phyloP scores from a whole-genome alignment of 441 rosid species.

The Populus trichocarpa region DNA sequence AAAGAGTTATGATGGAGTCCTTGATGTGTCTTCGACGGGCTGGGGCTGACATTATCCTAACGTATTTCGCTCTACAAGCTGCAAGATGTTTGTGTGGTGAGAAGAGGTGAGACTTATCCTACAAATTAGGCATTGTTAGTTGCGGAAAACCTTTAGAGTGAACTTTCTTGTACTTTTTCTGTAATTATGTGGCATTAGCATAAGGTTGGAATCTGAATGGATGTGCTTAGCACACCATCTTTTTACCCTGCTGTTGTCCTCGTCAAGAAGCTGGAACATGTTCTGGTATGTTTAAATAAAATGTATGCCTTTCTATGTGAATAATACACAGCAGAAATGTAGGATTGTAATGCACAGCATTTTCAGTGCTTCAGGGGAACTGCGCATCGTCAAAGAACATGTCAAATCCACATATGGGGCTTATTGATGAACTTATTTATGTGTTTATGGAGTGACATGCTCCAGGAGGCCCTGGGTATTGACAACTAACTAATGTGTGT shows the following conservation, averaged over 20 bases:
- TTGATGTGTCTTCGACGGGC: slow-evolving; percentile 87
- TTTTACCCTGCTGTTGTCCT: not conserved
- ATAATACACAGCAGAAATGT: not conserved
- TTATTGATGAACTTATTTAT: not conserved
- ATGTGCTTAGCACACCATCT: not conserved
- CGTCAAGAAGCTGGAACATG: not conserved
- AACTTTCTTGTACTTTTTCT: not conserved
- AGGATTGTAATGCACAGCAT: not conserved
- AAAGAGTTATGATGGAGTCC: slow-evolving; percentile 96
- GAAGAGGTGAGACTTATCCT: slow-evolving; percentile 41
- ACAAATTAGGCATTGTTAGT: not conserved
- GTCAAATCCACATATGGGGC: not conserved
- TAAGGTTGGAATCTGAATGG: not conserved
- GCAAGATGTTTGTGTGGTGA: slow-evolving; percentile 79
- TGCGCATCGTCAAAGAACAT: too few species aligned
- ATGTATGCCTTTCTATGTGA: not conserved
- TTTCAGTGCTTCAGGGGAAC: not conserved
- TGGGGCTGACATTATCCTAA: slow-evolving; percentile 87
- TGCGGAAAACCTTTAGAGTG: not conserved
- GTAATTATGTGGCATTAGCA: not conserved
- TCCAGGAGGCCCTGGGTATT: not conserved
- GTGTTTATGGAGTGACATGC: not conserved
- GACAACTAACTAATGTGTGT: not conserved
- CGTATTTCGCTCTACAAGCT: slow-evolving; percentile 93
- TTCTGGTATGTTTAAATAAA: not conserved